Evolutionary conservation across 768 basidiomycete genomes (phyloP).

Genomic region (Leccinum broughii): DNA sequence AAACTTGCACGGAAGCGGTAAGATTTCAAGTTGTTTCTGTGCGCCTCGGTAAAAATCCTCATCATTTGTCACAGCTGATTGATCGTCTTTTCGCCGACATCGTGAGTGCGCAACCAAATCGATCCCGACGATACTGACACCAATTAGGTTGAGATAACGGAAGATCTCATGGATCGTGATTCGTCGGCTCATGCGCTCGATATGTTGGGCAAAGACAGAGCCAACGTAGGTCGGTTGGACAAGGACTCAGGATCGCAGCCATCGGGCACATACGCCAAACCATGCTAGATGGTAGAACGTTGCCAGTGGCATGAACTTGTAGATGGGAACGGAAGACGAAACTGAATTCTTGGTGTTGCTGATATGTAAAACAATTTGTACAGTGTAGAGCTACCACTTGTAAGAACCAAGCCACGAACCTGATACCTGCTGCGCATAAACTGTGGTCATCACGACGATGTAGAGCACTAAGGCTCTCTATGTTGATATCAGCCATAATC

Average conservation of each 20-base stretch:
- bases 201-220: slow-evolving; percentile 35
- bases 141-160: slow-evolving; percentile 60
- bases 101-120: slow-evolving; percentile 40
- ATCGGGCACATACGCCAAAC: slow-evolving; percentile 67
- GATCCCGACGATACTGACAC: slow-evolving; percentile 6
- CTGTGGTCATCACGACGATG: slow-evolving; percentile 23
- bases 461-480: no score
- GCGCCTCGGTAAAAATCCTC: slow-evolving; percentile 28
- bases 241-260: slow-evolving; percentile 45
- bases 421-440: slow-evolving; percentile 25
- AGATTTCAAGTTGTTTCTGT: slow-evolving; percentile 25
- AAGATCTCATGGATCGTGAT: slow-evolving; percentile 48
- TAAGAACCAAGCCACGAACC: not conserved
- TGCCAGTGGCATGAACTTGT: not conserved
- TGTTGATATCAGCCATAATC: no score
- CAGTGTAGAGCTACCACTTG: not conserved
- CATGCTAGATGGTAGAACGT: slow-evolving; percentile 46
- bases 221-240: slow-evolving; percentile 47
- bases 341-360: not conserved
- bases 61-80: slow-evolving; percentile 43
- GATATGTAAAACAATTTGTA: slow-evolving; percentile 7
- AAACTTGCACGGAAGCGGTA: slow-evolving; percentile 52
- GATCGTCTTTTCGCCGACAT: slow-evolving; percentile 70
- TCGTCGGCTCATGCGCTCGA: slow-evolving; percentile 55
- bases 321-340: not conserved